Base-by-base conservation (phyloP, 1,284 basidiomycete genomes). In the Trametes versicolor region DNA sequence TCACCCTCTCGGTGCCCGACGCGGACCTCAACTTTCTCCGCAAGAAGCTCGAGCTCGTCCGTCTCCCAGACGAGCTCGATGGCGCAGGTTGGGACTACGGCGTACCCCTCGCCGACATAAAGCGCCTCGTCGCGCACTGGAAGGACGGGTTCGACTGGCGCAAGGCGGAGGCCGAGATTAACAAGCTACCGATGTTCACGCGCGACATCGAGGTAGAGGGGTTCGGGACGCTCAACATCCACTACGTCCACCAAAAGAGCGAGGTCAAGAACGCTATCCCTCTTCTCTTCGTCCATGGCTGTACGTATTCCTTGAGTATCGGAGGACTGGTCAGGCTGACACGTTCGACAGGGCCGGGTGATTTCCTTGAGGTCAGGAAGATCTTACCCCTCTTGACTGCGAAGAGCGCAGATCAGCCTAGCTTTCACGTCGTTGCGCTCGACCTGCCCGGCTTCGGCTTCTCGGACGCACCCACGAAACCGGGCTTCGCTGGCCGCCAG, bases 371-470 rank as follows among this genome's bases (percentile, higher is more conserved):
- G 76, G 82, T 81, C 19, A 75, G 76, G 55, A 89, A 86, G 74
- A 73, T 88, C 0, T 73, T 88, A 0, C 85, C 88, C 0, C 69
- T 87, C 1, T 75, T 89, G 60, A 78, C 78, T 0, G 71, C 76
- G 2, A 73, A 77, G 0, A 78, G 79, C 0, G 53, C 78, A 4
- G 79, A 83, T 4, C 77, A 83, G 48, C 86, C 87, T 1, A 84
- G 80, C 60, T 89, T 90, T 69, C 86, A 89, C 67, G 84, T 88
- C 23, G 84, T 88, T 0, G 82, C 83, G 0, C 67, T 82, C 4
- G 83, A 84, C 70, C 68, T 88, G 21, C 87, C 87, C 6, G 83
- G 84, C 0, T 89, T 74, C 71, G 85, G 86, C 0, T 87, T 86
- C 71, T 87, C 86, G 0, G 81, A 85, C 43, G 83, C 72, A 7